Evolutionary conservation across 1,284 basidiomycete species (phyloP), one percentile per base, ranked within the genome.

Genomic region (Ganoderma multipileum): DNA sequence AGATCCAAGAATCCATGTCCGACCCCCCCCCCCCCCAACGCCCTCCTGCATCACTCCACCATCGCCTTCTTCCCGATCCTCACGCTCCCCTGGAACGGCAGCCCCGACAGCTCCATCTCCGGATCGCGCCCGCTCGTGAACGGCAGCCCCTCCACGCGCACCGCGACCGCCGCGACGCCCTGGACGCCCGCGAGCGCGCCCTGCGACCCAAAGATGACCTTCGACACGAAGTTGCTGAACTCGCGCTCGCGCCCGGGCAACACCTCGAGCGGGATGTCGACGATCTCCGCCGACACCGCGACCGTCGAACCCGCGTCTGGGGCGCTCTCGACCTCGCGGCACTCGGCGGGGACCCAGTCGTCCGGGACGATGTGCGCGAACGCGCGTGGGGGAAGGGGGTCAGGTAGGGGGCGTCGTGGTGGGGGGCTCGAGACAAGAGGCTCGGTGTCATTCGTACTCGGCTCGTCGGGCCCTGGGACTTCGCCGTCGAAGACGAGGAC

Each of bases 401-500:
- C 82, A 0, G 91, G 87, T 2, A 90, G 81, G 1, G 84, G 85
- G 18, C 81, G 80, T 33, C 81, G 78, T 0, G 87, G 82, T 1
- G 85, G 86, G 7, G 77, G 63, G 20, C 76, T 76, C 6, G 70
- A 14, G 8, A n/a, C 26, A 12, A 41, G 11, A 38, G 59, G 18
- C 7, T 64, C 65, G 6, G 61, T 64, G 1, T 71, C 64, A 42
- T 69, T 61, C 5, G 57, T 11, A 8, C 75, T 74, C 4, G 76
- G 74, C 1, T 54, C 61, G 42, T 44, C 33, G 12, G 63, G 14
- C 2, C 23, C 26, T 14, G 87, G 86, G 0, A 87, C 84, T 28
- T 88, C 86, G 1, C 93, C 92, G 72, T 94, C 92, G 69, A 88
- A 94, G 2, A 94, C 84, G 3, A 94, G 79, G 28, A 91, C 88